Conservation (phyloP, 169 alveolate genomes). For the Perkinsus marinus region DNA sequence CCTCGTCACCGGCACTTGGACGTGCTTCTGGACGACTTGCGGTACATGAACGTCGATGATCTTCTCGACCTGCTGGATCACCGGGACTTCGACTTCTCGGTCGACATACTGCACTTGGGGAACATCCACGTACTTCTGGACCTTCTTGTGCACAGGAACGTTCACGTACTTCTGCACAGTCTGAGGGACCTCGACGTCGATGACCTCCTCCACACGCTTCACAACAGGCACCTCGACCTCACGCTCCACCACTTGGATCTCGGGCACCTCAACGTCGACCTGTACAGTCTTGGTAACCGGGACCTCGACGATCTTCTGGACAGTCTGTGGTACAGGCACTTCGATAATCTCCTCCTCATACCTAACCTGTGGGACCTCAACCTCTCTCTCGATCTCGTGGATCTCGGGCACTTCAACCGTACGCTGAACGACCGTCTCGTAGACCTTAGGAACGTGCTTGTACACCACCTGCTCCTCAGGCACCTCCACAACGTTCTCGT, state of each 20-base stretch:
- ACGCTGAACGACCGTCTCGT: neutral
- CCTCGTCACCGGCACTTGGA: neutral
- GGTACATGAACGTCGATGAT: slow-evolving; percentile 42
- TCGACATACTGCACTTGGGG: slow-evolving; percentile 58
- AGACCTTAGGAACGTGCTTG: neutral
- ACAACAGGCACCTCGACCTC: neutral
- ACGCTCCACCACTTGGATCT: neutral
- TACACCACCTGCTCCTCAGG: neutral
- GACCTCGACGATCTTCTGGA: neutral
- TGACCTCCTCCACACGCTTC: neutral
- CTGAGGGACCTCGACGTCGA: neutral
- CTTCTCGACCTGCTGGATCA: slow-evolving; percentile 47
- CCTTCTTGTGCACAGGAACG: neutral
- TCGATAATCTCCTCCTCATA: neutral
- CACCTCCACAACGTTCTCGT: neutral
- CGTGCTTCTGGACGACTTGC: neutral
- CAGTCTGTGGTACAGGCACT: neutral
- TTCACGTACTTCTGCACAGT: neutral
- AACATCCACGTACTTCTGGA: slow-evolving; percentile 13
- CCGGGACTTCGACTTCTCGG: slow-evolving; percentile 61
- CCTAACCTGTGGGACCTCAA: neutral
- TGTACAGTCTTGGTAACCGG: neutral
- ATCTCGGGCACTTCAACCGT: neutral
- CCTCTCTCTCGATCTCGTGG: neutral
- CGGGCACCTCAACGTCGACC: neutral